Base-by-base conservation (phyloP, 192 early-diverging fungal species). In the Ramicandelaber brevisporus region DNA sequence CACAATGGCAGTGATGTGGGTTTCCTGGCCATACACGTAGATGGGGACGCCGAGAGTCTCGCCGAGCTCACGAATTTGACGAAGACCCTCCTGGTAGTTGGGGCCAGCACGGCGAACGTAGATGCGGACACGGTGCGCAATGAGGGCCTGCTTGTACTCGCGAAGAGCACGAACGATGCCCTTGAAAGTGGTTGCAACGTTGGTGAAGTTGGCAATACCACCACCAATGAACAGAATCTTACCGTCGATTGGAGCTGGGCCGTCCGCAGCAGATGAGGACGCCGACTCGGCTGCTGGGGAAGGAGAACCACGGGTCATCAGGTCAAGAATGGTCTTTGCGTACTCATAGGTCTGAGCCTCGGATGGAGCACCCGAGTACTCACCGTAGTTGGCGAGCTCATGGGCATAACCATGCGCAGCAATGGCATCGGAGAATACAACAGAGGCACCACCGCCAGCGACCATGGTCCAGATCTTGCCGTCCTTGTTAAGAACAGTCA, bases 391-490 rank as follows among this genome's bases (percentile, higher is more conserved):
- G 56, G 92, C 92, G 14, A 97, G 65, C 55, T 97, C 87, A 45
- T 68, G 40, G 3, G 92, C 84, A 33, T 55, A 88, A 18, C 92
- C 92, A 23, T 81, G 70, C 25, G 83, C 83, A n/a, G 92, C 87
- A 51, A 97, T 97, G 19, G 92, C 92, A 53, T 97, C 92, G 17
- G 84, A 80, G 55, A 90, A 97, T 14, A 90, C 87, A 19, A 97
- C 92, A 14, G 81, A 87, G 31, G 92, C 92, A 53, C 92, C 92
- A 33, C 92, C 92, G 53, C 92, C 92, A 27, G 92, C 92, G 33
- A 97, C 87, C 92, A 97, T 97, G 35, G 92, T 93, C 92, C 92
- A 97, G 41, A 97, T 75, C 40, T 85, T 79, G 26, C 92, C 92
- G 6, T 74, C 60, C 35, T 77, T 70, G 61, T 97, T 97, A 37